Conservation (phyloP, 495 filamentous ascomycete genomes). For the Cladorrhinum samala region DNA sequence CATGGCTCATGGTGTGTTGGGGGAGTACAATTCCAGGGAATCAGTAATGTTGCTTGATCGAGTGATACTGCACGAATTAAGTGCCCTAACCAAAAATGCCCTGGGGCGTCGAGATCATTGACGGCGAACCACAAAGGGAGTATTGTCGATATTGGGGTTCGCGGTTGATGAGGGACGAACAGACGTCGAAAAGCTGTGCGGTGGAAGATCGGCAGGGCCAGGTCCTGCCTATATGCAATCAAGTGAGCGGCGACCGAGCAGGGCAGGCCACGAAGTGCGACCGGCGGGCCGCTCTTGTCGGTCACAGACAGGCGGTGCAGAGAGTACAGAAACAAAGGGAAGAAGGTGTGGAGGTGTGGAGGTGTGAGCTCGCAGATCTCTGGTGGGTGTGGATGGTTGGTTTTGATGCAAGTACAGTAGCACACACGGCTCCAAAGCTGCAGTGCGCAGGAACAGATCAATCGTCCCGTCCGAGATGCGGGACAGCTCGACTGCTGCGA, state of each 20-base stretch:
- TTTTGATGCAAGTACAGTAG: constrained; percentile 11
- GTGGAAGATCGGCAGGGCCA: constrained; percentile 5
- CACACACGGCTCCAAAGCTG: neutral
- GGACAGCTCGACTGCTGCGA: constrained; percentile 6
- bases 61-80: constrained; percentile 19
- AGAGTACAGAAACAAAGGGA: constrained; percentile 1
- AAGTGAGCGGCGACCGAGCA: constrained; percentile 7
- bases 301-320: constrained; percentile 2
- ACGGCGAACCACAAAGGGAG: constrained; percentile 1
- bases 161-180: constrained; percentile 9
- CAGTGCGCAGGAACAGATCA: constrained; percentile 12
- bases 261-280: constrained; percentile 3
- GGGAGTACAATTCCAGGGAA: neutral
- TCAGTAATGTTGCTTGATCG: constrained; percentile 10
- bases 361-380: too few relatives aligned
- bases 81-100: constrained; percentile 26
- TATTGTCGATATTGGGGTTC: constrained; percentile 7
- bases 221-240: constrained; percentile 21
- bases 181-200: constrained; percentile 7
- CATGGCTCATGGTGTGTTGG: constrained; percentile 18
- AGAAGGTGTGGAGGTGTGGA: constrained; percentile 3
- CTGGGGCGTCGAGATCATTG: constrained; percentile 9
- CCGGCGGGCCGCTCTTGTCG: constrained; percentile 17
- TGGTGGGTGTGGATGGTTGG: constrained; percentile 18
- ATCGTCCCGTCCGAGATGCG: constrained; percentile 2